Evolutionary conservation across 2,329 filamentous ascomycete genomes (phyloP), one percentile per base, ranked within the genome.

Genomic region (Ophiocordyceps polyrhachis-furcata): DNA sequence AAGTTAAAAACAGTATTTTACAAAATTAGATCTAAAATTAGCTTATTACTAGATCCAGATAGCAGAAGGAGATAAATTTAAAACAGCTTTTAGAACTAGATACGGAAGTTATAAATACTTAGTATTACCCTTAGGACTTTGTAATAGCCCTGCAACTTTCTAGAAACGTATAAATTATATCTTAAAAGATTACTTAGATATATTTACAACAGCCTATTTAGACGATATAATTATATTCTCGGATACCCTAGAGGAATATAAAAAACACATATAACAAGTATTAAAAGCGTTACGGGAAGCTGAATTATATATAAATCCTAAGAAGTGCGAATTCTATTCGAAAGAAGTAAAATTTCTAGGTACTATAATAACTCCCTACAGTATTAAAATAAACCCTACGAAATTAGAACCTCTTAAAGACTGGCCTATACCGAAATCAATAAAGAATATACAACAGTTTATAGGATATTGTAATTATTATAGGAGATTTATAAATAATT

Each of bases 51-150:
- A 37, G 11, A 43, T 43, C 12, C 20, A 13, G 4, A 37, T 43
- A 23, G 35, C 20, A 13, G 35, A 52, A 49, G 53, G 54, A 6
- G 45, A 64, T 29, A 49, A 62, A 47, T 61, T 49, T 52, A 62
- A 58, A 46, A 63, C 49, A 17, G 54, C 54, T 1, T 65, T 65
- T 45, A 21, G 45, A 19, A 64, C 53, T 1, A 41, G 52, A 23
- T 63, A 56, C 47, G 50, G 56, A 37, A 46, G 51, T 5, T 65
- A 50, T 46, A 44, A 66, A 47, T 65, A 55, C 37, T 40, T 55
- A 35, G 53, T 66, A 11, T 55, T 58, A 48, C 49, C 43, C 9
- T 58, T 60, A 47, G 48, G 43, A 17, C 41, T 59, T 41, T 52
- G 43, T 40, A 57, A 57, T 38, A 44, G 35, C 2, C 44, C 41